Conservation (phyloP, 1,139 yeast species). For the Zygosaccharomyces sapae region DNA sequence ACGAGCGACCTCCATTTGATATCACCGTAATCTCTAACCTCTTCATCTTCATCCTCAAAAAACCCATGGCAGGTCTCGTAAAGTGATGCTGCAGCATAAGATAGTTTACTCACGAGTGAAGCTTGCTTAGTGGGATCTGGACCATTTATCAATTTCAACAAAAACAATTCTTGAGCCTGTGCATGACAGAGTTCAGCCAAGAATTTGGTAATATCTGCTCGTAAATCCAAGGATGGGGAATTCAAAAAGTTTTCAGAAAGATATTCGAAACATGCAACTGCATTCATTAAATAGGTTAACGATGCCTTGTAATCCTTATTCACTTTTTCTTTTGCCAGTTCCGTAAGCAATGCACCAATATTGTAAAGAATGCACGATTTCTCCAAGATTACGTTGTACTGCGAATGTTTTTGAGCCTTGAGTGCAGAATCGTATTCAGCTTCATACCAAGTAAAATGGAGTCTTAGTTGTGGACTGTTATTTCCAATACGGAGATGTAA, state of each 20-base stretch:
- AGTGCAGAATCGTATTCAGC: slow-evolving; percentile 42
- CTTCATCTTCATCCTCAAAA: slow-evolving; percentile 45
- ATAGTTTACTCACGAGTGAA: slow-evolving; percentile 67
- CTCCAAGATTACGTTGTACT: slow-evolving; percentile 75
- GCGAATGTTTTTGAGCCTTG: slow-evolving; percentile 50
- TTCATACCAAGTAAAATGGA: slow-evolving; percentile 79
- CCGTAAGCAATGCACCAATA: slow-evolving; percentile 54
- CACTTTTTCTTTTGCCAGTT: slow-evolving; percentile 41
- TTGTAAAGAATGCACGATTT: slow-evolving; percentile 83
- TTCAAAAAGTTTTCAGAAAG: slow-evolving; percentile 79
- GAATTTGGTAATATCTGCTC: slow-evolving; percentile 64
- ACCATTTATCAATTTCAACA: slow-evolving; percentile 53
- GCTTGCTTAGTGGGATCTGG: slow-evolving; percentile 43
- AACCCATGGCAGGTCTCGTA: slow-evolving; percentile 52
- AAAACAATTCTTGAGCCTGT: slow-evolving; percentile 84
- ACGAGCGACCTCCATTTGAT: slow-evolving; percentile 42
- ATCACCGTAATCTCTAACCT: slow-evolving; percentile 40
- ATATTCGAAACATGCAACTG: slow-evolving; percentile 74
- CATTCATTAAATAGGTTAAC: slow-evolving; percentile 60
- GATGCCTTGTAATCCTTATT: slow-evolving; percentile 55
- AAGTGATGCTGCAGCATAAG: slow-evolving; percentile 55
- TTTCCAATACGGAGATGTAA: slow-evolving; percentile 73
- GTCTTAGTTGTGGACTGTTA: slow-evolving; percentile 49
- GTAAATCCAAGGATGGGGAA: slow-evolving; percentile 80
- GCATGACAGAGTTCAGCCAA: slow-evolving; percentile 67